These are phyloP conservation scores for Salix purpurea DNA, from an alignment of 345 rosid species.

Conservation along the genomic window DNA sequence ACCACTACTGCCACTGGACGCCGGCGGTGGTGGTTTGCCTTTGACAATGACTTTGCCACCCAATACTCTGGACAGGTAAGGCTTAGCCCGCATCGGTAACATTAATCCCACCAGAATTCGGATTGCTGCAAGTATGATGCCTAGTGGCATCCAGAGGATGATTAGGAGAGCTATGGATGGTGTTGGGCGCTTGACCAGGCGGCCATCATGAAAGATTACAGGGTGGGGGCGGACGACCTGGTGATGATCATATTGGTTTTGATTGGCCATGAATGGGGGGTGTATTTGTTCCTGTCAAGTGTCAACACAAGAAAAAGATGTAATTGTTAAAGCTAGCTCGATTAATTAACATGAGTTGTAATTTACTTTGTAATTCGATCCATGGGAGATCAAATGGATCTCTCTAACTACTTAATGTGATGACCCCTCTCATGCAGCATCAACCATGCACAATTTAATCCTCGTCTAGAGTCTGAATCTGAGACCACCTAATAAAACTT, in stretches of 20 bases:
- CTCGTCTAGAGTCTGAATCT: too few relatives aligned
- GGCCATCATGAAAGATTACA: conserved; percentile 90
- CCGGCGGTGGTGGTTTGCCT: conserved; percentile 77
- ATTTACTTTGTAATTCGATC: too few relatives aligned
- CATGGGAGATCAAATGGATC: too few relatives aligned
- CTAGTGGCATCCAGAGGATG: conserved; percentile 81
- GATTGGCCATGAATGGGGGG: conserved; percentile 38
- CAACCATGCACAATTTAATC: too few relatives aligned
- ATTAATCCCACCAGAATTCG: conserved; percentile 47
- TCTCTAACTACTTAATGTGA: too few relatives aligned
- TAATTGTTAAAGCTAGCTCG: background rate
- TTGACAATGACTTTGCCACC: conserved; percentile 59
- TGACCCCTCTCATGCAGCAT: too few relatives aligned
- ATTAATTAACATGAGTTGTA: background rate
- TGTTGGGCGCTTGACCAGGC: conserved; percentile 77
- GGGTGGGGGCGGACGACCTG: conserved; percentile 53
- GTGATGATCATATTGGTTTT: conserved; percentile 16
- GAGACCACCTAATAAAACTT: background rate
- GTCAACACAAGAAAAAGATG: conserved; percentile 1
- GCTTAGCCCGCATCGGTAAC: conserved; percentile 65
- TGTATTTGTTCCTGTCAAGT: conserved; percentile 61
- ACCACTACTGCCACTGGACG: conserved; percentile 36
- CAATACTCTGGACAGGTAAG: conserved; percentile 44
- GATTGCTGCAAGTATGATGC: conserved; percentile 51
- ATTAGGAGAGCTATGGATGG: conserved; percentile 62